phyloP scores from a whole-genome alignment of 495 filamentous ascomycete species.

The Ascodesmis nigricans region DNA sequence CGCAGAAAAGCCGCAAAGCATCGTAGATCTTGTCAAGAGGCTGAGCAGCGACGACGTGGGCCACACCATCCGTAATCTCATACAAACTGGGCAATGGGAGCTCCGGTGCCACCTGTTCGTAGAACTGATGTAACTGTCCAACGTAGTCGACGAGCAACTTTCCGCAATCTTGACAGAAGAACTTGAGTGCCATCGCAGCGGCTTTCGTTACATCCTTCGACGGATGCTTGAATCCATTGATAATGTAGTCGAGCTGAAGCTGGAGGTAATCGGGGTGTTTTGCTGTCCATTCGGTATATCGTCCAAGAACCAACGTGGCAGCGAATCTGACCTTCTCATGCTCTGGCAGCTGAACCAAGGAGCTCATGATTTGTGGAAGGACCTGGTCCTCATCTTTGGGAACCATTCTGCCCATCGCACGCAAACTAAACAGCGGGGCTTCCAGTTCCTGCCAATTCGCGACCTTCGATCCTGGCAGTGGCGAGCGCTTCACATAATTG shows the following conservation, averaged over 20 bases:
- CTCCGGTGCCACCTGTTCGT: constrained; percentile 64
- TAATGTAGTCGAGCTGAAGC: constrained; percentile 81
- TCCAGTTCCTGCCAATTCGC: constrained; percentile 93
- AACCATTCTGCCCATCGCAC: constrained; percentile 96
- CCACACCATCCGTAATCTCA: constrained; percentile 86
- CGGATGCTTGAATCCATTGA: constrained; percentile 62
- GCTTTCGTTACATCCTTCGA: constrained; percentile 78
- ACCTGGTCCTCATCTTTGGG: constrained; percentile 66
- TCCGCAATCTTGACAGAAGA: constrained; percentile 87
- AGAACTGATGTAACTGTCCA: constrained; percentile 69
- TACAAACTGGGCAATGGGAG: constrained; percentile 72
- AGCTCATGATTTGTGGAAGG: constrained; percentile 68
- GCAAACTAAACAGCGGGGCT: constrained; percentile 80
- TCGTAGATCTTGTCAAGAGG: constrained; percentile 56
- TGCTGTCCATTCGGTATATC: constrained; percentile 96
- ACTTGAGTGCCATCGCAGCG: constrained; percentile 83
- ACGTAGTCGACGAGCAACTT: constrained; percentile 61
- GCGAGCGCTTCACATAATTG: constrained; percentile 29
- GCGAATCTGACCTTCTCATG: constrained; percentile 95
- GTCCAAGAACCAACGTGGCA: constrained; percentile 83
- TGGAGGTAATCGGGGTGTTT: constrained; percentile 80
- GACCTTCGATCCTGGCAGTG: constrained; percentile 43
- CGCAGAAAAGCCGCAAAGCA: constrained; percentile 77
- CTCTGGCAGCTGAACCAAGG: constrained; percentile 80
- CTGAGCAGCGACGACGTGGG: constrained; percentile 71